Evolutionary conservation across 345 rosid genomes (phyloP).

Genomic region (Lepidium aucheri): DNA sequence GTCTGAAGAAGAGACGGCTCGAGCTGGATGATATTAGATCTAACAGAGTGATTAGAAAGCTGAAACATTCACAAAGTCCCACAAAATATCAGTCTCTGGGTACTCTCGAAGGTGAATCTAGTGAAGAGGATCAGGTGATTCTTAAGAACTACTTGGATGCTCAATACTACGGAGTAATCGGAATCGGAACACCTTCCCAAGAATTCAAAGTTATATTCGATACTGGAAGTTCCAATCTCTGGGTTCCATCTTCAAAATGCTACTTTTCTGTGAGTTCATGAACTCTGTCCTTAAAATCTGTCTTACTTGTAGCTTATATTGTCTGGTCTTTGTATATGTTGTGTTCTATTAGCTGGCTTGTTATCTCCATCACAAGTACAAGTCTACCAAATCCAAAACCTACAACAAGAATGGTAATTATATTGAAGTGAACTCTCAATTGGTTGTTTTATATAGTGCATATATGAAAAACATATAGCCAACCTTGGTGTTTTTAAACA

Average conservation of each 20-base stretch:
- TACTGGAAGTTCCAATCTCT: slow-evolving; percentile 81
- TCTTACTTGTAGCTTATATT: background rate
- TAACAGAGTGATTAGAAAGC: slow-evolving; percentile 33
- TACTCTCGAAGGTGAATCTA: background rate
- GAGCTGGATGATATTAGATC: slow-evolving; percentile 35
- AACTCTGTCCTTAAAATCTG: background rate
- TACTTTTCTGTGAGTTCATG: slow-evolving; percentile 44
- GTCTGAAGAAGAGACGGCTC: slow-evolving; percentile 53
- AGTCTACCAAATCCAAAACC: slow-evolving; percentile 52
- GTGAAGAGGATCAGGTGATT: slow-evolving; percentile 33
- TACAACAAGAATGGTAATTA: slow-evolving; percentile 44
- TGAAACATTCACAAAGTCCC: slow-evolving; percentile 2
- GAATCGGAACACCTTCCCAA: slow-evolving; percentile 70
- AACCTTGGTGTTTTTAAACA: background rate
- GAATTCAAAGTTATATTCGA: slow-evolving; percentile 70
- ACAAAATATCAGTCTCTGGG: background rate
- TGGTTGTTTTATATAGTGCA: background rate
- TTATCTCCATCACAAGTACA: slow-evolving; percentile 65
- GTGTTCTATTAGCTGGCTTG: slow-evolving; percentile 56
- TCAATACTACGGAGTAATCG: slow-evolving; percentile 69
- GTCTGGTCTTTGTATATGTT: background rate
- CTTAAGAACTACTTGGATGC: slow-evolving; percentile 71
- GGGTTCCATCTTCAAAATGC: slow-evolving; percentile 83
- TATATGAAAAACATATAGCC: background rate
- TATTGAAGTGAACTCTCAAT: too few species aligned